These are phyloP conservation scores for Juglanconis oblonga DNA, from an alignment of 2,329 filamentous ascomycete species.

Conservation along the genomic window DNA sequence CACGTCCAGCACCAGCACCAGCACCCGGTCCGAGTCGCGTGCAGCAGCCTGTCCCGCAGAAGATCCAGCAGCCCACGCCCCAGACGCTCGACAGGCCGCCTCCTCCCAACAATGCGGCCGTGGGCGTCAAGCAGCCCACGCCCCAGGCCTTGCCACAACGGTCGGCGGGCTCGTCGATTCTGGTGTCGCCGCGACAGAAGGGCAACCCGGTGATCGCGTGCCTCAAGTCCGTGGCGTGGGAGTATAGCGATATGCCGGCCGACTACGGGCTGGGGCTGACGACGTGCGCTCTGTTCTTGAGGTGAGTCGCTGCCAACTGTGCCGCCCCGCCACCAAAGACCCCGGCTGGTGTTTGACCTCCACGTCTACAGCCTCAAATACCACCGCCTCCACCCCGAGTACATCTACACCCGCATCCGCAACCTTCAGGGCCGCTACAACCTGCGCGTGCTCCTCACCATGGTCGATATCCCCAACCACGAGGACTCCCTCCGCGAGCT, in stretches of 20 bases:
- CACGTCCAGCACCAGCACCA: slow-evolving; percentile 2
- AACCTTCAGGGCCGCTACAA: slow-evolving; percentile 81
- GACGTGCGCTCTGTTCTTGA: slow-evolving; percentile 88
- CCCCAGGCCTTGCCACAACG: slow-evolving; percentile 76
- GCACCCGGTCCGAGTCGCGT: slow-evolving; percentile 23
- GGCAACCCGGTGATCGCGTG: slow-evolving; percentile 88
- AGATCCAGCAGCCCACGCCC: slow-evolving; percentile 47
- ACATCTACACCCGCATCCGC: slow-evolving; percentile 91
- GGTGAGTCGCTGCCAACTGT: slow-evolving; percentile 27
- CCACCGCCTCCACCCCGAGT: slow-evolving; percentile 94
- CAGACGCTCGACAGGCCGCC: slow-evolving; percentile 54
- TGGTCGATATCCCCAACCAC: slow-evolving; percentile 95
- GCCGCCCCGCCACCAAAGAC: not conserved
- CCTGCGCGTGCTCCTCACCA: slow-evolving; percentile 79
- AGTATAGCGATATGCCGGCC: slow-evolving; percentile 93
- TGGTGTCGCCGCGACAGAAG: slow-evolving; percentile 89
- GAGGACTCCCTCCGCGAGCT: slow-evolving; percentile 87
- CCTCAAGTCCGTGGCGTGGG: slow-evolving; percentile 83
- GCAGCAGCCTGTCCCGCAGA: slow-evolving; percentile 41
- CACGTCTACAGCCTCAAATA: slow-evolving; percentile 88
- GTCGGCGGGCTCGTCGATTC: slow-evolving; percentile 69
- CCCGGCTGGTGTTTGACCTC: not conserved
- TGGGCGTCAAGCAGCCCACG: slow-evolving; percentile 78
- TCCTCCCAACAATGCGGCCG: slow-evolving; percentile 31
- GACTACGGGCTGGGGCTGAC: slow-evolving; percentile 87